Base-by-base conservation (phyloP, 78 protist species). In the Creolimax fragrantissima region DNA sequence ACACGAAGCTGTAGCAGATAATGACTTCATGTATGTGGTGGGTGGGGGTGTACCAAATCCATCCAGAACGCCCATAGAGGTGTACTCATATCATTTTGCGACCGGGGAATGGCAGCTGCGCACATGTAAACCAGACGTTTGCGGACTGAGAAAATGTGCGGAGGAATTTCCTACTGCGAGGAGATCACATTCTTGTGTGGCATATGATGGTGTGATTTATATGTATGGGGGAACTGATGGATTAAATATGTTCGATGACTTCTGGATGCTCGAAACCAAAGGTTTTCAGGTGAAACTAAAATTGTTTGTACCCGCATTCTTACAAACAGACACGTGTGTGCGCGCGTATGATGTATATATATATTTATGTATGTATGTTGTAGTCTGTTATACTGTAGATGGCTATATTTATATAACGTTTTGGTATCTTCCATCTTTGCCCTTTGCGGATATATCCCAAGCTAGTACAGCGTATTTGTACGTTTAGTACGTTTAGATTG, bases 191-290 rank as follows among this genome's bases (percentile, higher is more conserved):
- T 74, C 92, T 5, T 42, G 92, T 42, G 81, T 90, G 41, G 11
- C 58, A 4, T 35, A 42, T 44, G 81, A 43, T 7, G 81, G 83
- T 5, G 35, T 4, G 41, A 35, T 90, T 11, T 90, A 90, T 90
- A 90, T 90, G 74, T 90, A 42, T 36, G 92, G 92, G 7, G 92
- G 92, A 6, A 90, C 92, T 24, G 92, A 90, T 44, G 92, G 92
- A 4, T 32, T 44, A 24, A 36, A 74, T 5, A 90, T 90, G 92
- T 90, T 90, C 58, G 83, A 44, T 44, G 92, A 90, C 2, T 90
- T 90, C 2, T 90, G 92, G 92, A 17, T 35, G 5, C 58, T 90
- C 44, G 81, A 90, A 32, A 5, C 45, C 35, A 2, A 35, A 6
- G 45, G 41, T 11, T 44, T 83, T 11, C 86, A 83, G 86, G 74